Evolutionary conservation across 495 filamentous ascomycete genomes (phyloP).

Genomic region (Hamigera avellanea): DNA sequence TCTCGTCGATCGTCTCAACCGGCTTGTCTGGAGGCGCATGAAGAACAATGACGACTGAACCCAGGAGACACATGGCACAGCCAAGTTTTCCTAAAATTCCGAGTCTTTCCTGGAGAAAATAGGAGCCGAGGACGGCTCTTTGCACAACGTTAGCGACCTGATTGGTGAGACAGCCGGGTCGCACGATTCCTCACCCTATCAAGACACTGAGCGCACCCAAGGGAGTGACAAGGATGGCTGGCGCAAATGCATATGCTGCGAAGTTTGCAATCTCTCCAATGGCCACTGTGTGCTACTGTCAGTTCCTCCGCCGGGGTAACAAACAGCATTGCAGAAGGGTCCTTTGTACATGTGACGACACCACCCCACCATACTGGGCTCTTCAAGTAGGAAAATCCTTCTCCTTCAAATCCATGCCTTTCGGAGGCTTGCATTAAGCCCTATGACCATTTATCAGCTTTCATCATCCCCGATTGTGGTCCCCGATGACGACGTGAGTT

Average conservation of each 20-base stretch:
- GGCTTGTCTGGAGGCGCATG: conserved; percentile 92
- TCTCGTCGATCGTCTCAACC: conserved; percentile 76
- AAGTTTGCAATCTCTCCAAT: conserved; percentile 91
- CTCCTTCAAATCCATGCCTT: conserved; percentile 89
- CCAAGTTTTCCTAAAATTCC: conserved; percentile 86
- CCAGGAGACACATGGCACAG: conserved; percentile 91
- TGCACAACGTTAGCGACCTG: conserved; percentile 16
- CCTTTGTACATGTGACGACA: conserved; percentile 64
- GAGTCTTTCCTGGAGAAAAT: conserved; percentile 82
- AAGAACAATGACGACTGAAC: conserved; percentile 92
- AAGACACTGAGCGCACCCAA: conserved; percentile 86
- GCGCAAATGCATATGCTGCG: conserved; percentile 94
- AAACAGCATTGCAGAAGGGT: neutral
- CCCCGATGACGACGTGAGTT: neutral
- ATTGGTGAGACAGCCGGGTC: neutral
- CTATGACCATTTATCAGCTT: conserved; percentile 31
- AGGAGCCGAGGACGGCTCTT: conserved; percentile 81
- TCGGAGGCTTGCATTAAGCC: conserved; percentile 84
- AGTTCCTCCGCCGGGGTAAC: conserved; percentile 6
- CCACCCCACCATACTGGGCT: conserved; percentile 95
- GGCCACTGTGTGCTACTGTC: conserved; percentile 40
- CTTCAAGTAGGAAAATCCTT: conserved; percentile 85
- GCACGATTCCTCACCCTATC: conserved; percentile 51
- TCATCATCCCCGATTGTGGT: neutral
- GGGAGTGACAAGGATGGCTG: conserved; percentile 92